Conservation (phyloP, 2,329 filamentous ascomycete species). For the Microsporum ferrugineum region DNA sequence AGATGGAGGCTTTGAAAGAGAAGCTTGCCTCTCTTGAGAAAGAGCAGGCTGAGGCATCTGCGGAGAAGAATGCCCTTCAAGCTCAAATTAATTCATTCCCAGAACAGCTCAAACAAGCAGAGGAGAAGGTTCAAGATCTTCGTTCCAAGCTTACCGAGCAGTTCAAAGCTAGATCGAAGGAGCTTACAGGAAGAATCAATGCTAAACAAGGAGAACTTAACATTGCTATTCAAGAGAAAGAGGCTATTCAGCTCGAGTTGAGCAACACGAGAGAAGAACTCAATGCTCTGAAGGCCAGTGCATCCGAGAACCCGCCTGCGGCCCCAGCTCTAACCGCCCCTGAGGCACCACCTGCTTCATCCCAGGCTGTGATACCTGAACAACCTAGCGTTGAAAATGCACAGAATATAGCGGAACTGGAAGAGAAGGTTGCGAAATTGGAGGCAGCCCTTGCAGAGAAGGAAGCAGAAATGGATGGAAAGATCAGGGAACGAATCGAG, state of each 20-base stretch:
- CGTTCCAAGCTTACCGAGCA: slow-evolving; percentile 37
- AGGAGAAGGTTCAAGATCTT: slow-evolving; percentile 42
- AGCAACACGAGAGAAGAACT: slow-evolving; percentile 51
- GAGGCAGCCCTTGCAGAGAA: slow-evolving; percentile 45
- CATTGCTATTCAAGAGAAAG: slow-evolving; percentile 49
- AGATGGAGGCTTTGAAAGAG: slow-evolving; percentile 79
- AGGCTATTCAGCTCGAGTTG: slow-evolving; percentile 56
- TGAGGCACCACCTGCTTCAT: slow-evolving; percentile 23
- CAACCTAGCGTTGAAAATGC: slow-evolving; percentile 26
- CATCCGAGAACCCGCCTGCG: slow-evolving; percentile 25
- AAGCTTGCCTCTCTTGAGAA: slow-evolving; percentile 55
- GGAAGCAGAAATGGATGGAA: slow-evolving; percentile 39
- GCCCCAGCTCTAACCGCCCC: slow-evolving; percentile 43
- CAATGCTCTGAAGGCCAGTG: slow-evolving; percentile 39
- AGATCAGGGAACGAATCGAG: slow-evolving; percentile 39
- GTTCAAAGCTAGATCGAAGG: slow-evolving; percentile 46
- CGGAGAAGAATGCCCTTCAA: slow-evolving; percentile 41
- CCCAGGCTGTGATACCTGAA: slow-evolving; percentile 18
- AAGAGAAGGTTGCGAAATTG: slow-evolving; percentile 46
- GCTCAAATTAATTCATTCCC: slow-evolving; percentile 39
- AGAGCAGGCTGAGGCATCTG: slow-evolving; percentile 55
- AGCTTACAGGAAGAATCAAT: slow-evolving; percentile 54
- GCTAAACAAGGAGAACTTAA: slow-evolving; percentile 41
- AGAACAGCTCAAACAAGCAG: slow-evolving; percentile 36
- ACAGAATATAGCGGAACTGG: slow-evolving; percentile 49